Base-by-base conservation (phyloP, 768 basidiomycete species). In the Gymnopilus junonius region DNA sequence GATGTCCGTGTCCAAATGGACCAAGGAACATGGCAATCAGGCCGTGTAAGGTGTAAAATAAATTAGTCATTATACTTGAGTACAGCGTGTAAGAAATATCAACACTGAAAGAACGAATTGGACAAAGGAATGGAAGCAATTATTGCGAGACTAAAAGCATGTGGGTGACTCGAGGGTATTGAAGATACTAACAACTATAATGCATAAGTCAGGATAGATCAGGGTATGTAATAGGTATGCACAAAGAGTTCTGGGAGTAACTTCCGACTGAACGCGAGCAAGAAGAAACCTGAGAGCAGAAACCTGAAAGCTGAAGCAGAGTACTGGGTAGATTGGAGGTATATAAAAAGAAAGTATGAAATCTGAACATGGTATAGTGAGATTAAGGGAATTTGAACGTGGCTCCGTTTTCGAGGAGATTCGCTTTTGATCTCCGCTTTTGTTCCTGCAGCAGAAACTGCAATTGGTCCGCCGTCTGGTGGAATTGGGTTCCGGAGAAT, bases 401-500 rank as follows among this genome's bases (percentile, higher is more conserved):
- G 5, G 53, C 45, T 46, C 31, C 23, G 34, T 20, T 54, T 25
- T 29, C 29, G 55, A 42, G 35, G 12, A 46, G 42, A 17, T 37
- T 48, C 23, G 55, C 35, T 37, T 59, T 57, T 39, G 60, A 46
- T 17, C 46, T 40, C 42, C 23, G 51, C 17, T 39, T 23, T 31
- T 42, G 39, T 8, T 55, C 17, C 43, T 42, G 34, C 40, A 43
- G 50, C 50, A 51, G 40, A 46, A 29, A 35, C 8, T 34, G 59
- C 21, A 42, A 40, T 21, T 23, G 37, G 34, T 62, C 42, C 55
- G 20, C 20, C 17, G 23, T 53, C 55, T 59, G 55, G 4, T 62
- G 55, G 70, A 73, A 77, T 23, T 40, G 58, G 8, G 71, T 69
- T 50, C 72, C 74, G 10, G 77, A 78, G 55, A 76, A 70, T 15